Percentiles rank a stretch among this genome's conserved stretches.
Conservation (phyloP, 2,329 filamentous ascomycete species). For the Colletotrichum sansevieriae region DNA sequence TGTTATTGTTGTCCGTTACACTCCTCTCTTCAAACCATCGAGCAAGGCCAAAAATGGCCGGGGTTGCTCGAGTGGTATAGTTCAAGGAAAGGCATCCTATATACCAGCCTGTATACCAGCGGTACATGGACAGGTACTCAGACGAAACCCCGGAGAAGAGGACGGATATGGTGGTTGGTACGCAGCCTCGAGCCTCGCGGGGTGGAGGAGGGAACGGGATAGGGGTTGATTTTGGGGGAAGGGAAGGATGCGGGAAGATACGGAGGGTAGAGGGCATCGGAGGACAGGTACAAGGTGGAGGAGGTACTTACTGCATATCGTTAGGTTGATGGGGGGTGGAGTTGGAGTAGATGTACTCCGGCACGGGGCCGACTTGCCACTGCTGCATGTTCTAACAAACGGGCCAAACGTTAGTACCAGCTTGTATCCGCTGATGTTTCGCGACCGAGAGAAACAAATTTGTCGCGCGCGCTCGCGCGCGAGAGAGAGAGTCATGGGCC, state of each 20-base stretch:
- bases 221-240: conserved; percentile 57
- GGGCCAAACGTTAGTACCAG: conserved; percentile 40
- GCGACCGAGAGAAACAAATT: conserved; percentile 28
- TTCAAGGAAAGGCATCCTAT: conserved; percentile 18
- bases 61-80: conserved; percentile 27
- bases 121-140: conserved; percentile 36
- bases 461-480: conserved; percentile 15
- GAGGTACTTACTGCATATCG: conserved; percentile 71
- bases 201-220: conserved; percentile 46
- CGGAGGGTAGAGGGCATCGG: conserved; percentile 19
- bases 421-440: conserved; percentile 33
- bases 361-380: conserved; percentile 72
- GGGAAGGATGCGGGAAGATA: conserved; percentile 35
- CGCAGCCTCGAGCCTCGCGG: conserved; percentile 39
- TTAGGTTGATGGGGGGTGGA: conserved; percentile 66
- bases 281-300: conserved; percentile 46
- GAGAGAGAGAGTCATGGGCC: conserved; percentile 31
- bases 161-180: conserved; percentile 17
- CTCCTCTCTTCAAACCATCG: conserved; percentile 10
- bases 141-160: conserved; percentile 8
- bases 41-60: conserved; percentile 28
- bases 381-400: conserved; percentile 68
- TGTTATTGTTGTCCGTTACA: conserved; percentile 39
- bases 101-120: conserved; percentile 7
- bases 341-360: conserved; percentile 69